Evolutionary conservation across 2,329 filamentous ascomycete species (phyloP).

Genomic region (Penicillium sp.): DNA sequence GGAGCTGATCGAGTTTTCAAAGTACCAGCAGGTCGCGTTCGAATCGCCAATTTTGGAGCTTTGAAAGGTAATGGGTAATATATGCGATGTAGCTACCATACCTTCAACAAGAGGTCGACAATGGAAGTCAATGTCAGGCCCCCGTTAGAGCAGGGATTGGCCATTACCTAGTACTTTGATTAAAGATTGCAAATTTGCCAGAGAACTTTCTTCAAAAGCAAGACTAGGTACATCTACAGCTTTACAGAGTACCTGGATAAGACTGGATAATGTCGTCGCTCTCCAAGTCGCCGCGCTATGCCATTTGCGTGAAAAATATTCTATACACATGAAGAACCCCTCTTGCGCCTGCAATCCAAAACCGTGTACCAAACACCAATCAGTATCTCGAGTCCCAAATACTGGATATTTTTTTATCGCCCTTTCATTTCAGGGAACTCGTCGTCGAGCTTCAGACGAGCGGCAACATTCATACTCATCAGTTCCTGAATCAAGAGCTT

Average conservation of each 20-base stretch:
- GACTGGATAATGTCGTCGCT: background rate
- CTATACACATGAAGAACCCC: slow-evolving; percentile 8
- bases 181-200: background rate
- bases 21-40: slow-evolving; percentile 28
- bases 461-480: slow-evolving; percentile 98
- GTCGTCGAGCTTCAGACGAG: slow-evolving; percentile 81
- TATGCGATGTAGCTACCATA: background rate
- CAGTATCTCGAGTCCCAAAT: background rate
- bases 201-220: too few relatives aligned
- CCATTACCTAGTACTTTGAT: background rate
- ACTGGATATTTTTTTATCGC: slow-evolving; percentile 14
- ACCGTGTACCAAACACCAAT: slow-evolving; percentile 7
- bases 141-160: too few relatives aligned
- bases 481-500: slow-evolving; percentile 94
- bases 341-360: background rate
- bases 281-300: slow-evolving; percentile 24
- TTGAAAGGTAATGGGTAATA: background rate
- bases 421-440: slow-evolving; percentile 65
- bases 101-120: background rate
- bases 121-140: too few relatives aligned
- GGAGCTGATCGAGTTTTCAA: slow-evolving; percentile 21
- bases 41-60: slow-evolving; percentile 23
- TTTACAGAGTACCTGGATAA: background rate
- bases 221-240: background rate
- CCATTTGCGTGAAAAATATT: slow-evolving; percentile 17